Conservation (phyloP, 495 filamentous ascomycete species). For the Xylaria longipes region DNA sequence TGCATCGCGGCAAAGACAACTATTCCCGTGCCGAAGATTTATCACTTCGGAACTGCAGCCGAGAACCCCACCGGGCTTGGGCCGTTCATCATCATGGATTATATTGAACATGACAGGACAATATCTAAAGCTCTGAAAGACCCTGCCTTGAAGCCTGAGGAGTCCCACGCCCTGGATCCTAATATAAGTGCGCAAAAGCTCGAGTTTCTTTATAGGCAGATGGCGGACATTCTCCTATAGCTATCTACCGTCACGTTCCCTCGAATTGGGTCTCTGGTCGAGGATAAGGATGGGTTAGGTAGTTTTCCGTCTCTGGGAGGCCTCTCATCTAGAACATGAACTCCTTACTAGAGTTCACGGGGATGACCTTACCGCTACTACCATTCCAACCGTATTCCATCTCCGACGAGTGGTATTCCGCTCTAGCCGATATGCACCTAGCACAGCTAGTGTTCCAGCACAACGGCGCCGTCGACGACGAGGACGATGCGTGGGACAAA, state of each 20-base stretch:
- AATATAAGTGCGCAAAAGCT: conserved; percentile 40
- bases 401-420: too few relatives aligned
- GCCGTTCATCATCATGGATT: conserved; percentile 58
- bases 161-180: conserved; percentile 40
- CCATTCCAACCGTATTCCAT: conserved; percentile 19
- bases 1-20: conserved; percentile 48
- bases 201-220: conserved; percentile 40
- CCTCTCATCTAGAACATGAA: too few relatives aligned
- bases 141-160: conserved; percentile 27
- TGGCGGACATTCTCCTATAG: conserved; percentile 46
- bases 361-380: conserved; percentile 32
- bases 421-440: too few relatives aligned
- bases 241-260: conserved; percentile 39
- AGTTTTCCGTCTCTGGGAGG: conserved; percentile 30
- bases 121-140: conserved; percentile 43
- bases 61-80: conserved; percentile 43
- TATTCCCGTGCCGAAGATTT: conserved; percentile 49
- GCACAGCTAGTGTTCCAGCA: too few relatives aligned
- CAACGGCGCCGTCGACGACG: too few relatives aligned
- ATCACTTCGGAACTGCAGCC: conserved; percentile 40
- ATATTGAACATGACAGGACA: conserved; percentile 42
- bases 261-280: conserved; percentile 47
- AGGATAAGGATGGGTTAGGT: conserved; percentile 18
- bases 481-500: too few relatives aligned
- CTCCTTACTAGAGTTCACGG: conserved; percentile 31